These are phyloP conservation scores for Cucurbita argyrosperma DNA, from an alignment of 306 rosid species.

Conservation along the genomic window DNA sequence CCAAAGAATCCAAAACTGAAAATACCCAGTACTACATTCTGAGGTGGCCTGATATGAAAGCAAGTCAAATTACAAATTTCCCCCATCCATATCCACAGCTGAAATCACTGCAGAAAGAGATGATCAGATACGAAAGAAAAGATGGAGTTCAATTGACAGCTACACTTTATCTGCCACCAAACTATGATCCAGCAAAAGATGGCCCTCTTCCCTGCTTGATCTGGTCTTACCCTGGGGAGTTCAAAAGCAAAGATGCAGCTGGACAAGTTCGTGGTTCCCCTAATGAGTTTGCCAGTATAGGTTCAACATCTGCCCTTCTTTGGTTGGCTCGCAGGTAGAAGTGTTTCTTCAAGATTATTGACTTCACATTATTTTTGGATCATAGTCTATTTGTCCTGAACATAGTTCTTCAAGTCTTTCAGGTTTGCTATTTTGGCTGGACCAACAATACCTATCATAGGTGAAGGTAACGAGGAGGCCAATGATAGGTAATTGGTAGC, in stretches of 20 bases:
- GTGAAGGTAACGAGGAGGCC: constrained; percentile 91
- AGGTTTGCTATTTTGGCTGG: constrained; percentile 94
- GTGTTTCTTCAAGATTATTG: constrained; percentile 9
- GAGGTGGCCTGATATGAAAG: constrained; percentile 72
- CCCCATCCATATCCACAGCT: constrained; percentile 99
- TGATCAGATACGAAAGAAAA: constrained; percentile 88
- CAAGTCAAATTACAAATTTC: constrained; percentile 61
- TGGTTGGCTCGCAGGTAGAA: constrained; percentile 85
- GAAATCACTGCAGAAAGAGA: constrained; percentile 84
- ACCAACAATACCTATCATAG: constrained; percentile 94
- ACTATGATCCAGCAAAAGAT: constrained; percentile 67
- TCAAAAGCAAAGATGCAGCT: constrained; percentile 98
- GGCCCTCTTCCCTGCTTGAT: constrained; percentile 94
- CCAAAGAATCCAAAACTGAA: constrained; percentile 95
- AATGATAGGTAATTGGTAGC: constrained; percentile 62
- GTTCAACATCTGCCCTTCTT: constrained; percentile 90
- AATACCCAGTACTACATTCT: constrained; percentile 74
- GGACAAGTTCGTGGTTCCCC: constrained; percentile 99
- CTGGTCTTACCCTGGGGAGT: constrained; percentile 99
- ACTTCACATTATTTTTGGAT: not conserved
- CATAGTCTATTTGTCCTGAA: not conserved
- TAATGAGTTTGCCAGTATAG: constrained; percentile 94
- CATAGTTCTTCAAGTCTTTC: constrained; percentile 24
- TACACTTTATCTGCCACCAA: constrained; percentile 89
- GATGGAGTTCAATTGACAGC: constrained; percentile 98